phyloP scores from a whole-genome alignment of 1,139 yeast species.

The Geotrichum europaeum region DNA sequence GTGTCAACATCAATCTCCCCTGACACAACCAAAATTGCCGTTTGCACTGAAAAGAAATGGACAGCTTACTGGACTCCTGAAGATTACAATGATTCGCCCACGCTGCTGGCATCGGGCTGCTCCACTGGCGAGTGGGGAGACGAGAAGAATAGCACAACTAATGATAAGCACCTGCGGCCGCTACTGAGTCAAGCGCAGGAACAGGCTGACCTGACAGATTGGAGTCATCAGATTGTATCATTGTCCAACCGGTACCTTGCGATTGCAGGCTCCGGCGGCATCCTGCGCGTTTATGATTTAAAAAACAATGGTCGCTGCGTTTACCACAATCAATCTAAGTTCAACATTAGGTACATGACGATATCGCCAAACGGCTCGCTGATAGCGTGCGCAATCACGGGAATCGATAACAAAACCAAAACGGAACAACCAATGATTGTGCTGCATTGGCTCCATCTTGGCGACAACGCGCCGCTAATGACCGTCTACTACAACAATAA shows the following conservation, averaged over 20 bases:
- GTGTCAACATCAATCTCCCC: slow-evolving; percentile 62
- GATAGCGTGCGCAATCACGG: slow-evolving; percentile 77
- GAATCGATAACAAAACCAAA: slow-evolving; percentile 62
- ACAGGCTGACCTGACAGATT: slow-evolving; percentile 26
- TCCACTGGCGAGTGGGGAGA: slow-evolving; percentile 48
- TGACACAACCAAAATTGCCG: slow-evolving; percentile 54
- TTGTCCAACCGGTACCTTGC: slow-evolving; percentile 56
- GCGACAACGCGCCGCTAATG: slow-evolving; percentile 14
- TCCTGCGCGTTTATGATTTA: slow-evolving; percentile 59
- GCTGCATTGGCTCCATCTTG: slow-evolving; percentile 44
- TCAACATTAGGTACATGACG: slow-evolving; percentile 74
- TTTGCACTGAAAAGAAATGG: slow-evolving; percentile 65
- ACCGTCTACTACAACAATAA: slow-evolving; percentile 8
- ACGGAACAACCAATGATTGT: slow-evolving; percentile 77
- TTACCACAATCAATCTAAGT: slow-evolving; percentile 62
- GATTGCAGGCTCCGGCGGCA: slow-evolving; percentile 69
- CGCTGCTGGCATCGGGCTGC: slow-evolving; percentile 59
- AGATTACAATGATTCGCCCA: slow-evolving; percentile 46
- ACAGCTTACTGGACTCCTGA: slow-evolving; percentile 54
- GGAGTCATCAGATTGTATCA: slow-evolving; percentile 66
- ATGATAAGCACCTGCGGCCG: not conserved
- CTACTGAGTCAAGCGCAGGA: slow-evolving; percentile 25
- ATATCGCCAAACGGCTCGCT: slow-evolving; percentile 58
- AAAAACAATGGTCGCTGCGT: slow-evolving; percentile 53
- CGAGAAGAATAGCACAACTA: not conserved